Evolutionary conservation across 208 protist genomes (phyloP).

Genomic region (Leishmania martiniquensis): DNA sequence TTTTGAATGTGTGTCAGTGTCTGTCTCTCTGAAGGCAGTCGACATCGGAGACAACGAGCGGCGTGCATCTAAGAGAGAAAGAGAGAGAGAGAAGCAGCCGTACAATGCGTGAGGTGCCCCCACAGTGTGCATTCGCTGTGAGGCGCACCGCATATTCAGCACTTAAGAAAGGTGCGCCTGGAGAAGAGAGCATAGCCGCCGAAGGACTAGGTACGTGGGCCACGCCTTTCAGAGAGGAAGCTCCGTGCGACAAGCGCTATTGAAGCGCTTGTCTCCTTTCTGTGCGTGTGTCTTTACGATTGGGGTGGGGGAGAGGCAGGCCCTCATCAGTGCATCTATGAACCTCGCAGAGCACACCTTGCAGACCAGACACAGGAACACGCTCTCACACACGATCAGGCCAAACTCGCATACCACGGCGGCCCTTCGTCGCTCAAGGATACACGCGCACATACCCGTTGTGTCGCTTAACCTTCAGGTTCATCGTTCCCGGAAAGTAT

Average conservation of each 20-base stretch:
- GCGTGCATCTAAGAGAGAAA: slow-evolving; percentile 4
- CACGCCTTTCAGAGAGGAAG: neutral
- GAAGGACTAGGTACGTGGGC: neutral
- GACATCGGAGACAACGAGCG: neutral
- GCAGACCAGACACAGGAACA: neutral
- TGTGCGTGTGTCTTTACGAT: neutral
- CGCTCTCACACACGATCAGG: neutral
- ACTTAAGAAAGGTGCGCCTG: neutral
- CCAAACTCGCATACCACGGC: neutral
- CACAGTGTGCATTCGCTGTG: neutral
- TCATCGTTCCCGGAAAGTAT: slow-evolving; percentile 54
- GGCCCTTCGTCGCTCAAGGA: slow-evolving; percentile 13
- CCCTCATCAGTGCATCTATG: neutral
- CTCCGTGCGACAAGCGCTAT: neutral
- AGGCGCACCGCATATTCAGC: too few species aligned
- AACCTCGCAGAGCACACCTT: neutral
- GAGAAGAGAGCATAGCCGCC: neutral
- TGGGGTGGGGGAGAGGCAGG: neutral
- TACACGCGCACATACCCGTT: slow-evolving; percentile 70
- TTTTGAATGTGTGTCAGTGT: neutral
- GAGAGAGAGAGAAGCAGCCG: slow-evolving; percentile 4
- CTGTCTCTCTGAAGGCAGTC: neutral
- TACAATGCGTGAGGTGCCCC: neutral
- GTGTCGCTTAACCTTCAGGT: slow-evolving; percentile 26
- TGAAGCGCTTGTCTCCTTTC: slow-evolving; percentile 3